phyloP scores from a whole-genome alignment of 2,329 filamentous ascomycete genomes.

The Kalaharituber pfeilii region DNA sequence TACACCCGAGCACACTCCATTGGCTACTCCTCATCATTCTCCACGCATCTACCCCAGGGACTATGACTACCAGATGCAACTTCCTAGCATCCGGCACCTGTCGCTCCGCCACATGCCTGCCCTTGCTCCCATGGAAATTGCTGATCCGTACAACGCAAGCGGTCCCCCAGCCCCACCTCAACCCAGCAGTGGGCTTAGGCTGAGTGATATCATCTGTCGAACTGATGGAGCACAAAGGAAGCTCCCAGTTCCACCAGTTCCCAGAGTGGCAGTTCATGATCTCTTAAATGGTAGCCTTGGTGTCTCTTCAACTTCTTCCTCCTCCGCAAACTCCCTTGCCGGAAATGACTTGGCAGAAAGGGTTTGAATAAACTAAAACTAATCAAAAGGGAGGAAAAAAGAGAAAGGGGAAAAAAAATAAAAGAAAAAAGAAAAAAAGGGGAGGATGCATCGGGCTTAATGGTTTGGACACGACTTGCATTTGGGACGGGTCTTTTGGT shows the following conservation, averaged over 20 bases:
- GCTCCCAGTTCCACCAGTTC: constrained; percentile 76
- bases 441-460: too few species aligned
- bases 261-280: constrained; percentile 75
- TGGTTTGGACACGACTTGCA: not conserved
- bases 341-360: constrained; percentile 51
- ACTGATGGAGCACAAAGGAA: constrained; percentile 78
- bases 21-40: constrained; percentile 88
- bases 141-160: constrained; percentile 21
- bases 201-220: constrained; percentile 83
- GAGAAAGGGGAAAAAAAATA: too few species aligned
- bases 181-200: constrained; percentile 50
- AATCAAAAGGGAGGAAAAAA: too few species aligned
- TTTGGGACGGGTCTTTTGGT: not conserved
- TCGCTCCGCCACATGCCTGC: constrained; percentile 49
- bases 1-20: constrained; percentile 94
- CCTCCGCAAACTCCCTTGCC: constrained; percentile 57
- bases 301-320: constrained; percentile 58
- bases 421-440: too few species aligned
- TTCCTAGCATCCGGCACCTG: constrained; percentile 67
- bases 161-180: constrained; percentile 28
- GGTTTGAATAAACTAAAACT: constrained; percentile 24
- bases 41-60: constrained; percentile 50
- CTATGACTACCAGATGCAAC: constrained; percentile 49
- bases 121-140: constrained; percentile 49
- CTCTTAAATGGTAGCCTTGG: constrained; percentile 52